Percentiles rank a stretch among this genome's conserved stretches.
Conservation (phyloP, 345 rosid species). For the Cardamine occulta region DNA sequence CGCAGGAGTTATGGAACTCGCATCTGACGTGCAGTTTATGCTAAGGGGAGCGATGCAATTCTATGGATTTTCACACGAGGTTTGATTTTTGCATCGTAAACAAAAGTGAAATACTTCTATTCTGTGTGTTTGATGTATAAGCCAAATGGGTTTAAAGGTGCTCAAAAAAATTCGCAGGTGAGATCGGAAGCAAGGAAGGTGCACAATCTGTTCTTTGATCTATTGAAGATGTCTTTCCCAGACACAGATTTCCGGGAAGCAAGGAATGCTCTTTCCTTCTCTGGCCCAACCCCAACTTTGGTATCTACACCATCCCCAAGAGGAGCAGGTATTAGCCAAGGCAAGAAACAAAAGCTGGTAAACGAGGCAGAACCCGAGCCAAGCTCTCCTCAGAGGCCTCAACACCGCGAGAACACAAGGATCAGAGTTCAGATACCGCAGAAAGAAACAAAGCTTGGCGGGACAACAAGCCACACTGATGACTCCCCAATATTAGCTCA, state of each 20-base stretch:
- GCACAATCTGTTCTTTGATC: constrained; percentile 93
- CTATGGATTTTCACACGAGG: constrained; percentile 93
- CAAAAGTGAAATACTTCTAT: background rate
- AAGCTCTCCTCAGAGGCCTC: constrained; percentile 57
- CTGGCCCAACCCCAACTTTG: constrained; percentile 57
- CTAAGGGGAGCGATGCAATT: constrained; percentile 85
- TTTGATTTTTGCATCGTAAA: constrained; percentile 41
- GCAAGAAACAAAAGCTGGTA: constrained; percentile 64
- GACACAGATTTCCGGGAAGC: constrained; percentile 88
- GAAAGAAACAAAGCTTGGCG: constrained; percentile 66
- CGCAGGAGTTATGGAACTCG: constrained; percentile 80
- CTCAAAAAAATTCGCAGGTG: constrained; percentile 54
- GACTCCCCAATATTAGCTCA: constrained; percentile 72
- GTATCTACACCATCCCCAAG: constrained; percentile 60
- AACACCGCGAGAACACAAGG: constrained; percentile 70
- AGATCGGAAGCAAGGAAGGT: constrained; percentile 96
- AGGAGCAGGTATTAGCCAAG: constrained; percentile 54
- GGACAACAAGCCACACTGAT: constrained; percentile 53
- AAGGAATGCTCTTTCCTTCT: constrained; percentile 70
- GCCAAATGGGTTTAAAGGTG: constrained; percentile 17
- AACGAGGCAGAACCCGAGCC: constrained; percentile 66
- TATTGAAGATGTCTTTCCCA: constrained; percentile 90
- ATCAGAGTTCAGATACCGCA: constrained; percentile 67
- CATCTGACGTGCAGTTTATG: constrained; percentile 87
- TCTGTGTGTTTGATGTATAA: constrained; percentile 20